A percentile compares a stretch with the other conserved stretches of the same genome.
These are phyloP conservation scores for Sapria himalayana DNA, from an alignment of 345 rosid species.

Conservation along the genomic window DNA sequence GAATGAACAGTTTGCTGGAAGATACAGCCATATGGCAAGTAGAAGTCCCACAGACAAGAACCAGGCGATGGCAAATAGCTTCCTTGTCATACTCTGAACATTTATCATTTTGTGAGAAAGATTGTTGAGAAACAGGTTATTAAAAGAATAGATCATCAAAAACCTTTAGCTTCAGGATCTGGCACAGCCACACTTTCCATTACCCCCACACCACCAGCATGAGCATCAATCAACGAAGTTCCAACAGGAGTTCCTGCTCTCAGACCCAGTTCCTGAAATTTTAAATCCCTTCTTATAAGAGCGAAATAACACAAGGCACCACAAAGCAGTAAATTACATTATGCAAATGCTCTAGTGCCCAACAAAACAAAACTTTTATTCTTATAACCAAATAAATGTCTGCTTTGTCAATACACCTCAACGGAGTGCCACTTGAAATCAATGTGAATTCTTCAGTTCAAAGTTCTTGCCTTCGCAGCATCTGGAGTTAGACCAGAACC, in stretches of 20 bases:
- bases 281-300: no score
- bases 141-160: no score
- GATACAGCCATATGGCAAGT: conserved; percentile 96
- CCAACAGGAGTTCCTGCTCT: conserved; percentile 70
- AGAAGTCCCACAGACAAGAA: conserved; percentile 86
- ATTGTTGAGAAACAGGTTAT: neutral
- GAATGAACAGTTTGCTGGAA: conserved; percentile 61
- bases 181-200: conserved; percentile 52
- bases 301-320: no score
- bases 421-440: conserved; percentile 22
- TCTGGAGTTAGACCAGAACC: conserved; percentile 75
- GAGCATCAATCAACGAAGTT: conserved; percentile 87
- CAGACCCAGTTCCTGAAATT: conserved; percentile 60
- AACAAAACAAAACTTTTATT: conserved; percentile 8
- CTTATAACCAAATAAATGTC: conserved; percentile 13
- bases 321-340: no score
- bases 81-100: conserved; percentile 35
- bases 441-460: conserved; percentile 20
- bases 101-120: neutral
- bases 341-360: conserved; percentile 13
- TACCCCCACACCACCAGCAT: conserved; percentile 96
- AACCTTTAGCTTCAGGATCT: conserved; percentile 34
- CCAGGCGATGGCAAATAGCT: conserved; percentile 60
- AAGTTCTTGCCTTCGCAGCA: conserved; percentile 75
- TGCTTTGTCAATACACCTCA: conserved; percentile 16